These are phyloP conservation scores for Ophiostoma ips DNA, from an alignment of 2,329 filamentous ascomycete genomes.

Conservation along the genomic window DNA sequence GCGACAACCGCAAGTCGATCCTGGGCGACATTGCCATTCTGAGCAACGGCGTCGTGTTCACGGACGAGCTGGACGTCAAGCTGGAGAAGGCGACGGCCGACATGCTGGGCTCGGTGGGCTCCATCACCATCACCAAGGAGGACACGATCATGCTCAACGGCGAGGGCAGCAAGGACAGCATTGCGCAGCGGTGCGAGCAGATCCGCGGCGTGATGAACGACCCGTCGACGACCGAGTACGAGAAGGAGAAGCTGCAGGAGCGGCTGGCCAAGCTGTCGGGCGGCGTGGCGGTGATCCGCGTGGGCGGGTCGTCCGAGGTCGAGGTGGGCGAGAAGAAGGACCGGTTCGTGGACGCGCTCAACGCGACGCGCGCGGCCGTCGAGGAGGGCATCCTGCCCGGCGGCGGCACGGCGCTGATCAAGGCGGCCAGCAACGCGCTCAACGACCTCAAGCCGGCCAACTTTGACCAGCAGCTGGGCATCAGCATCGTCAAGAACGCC, in stretches of 20 bases:
- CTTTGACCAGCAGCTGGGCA: constrained; percentile 98
- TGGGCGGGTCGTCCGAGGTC: constrained; percentile 92
- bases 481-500: constrained; percentile 93
- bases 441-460: constrained; percentile 73
- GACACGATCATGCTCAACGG: constrained; percentile 98
- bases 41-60: constrained; percentile 95
- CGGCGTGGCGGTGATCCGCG: constrained; percentile 98
- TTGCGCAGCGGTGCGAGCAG: constrained; percentile 94
- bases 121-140: constrained; percentile 99
- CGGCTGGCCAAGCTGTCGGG: constrained; percentile 98
- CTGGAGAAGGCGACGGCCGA: constrained; percentile 95
- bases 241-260: constrained; percentile 99
- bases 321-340: constrained; percentile 99
- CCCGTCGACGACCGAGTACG: constrained; percentile 91
- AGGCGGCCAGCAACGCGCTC: constrained; percentile 85
- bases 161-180: constrained; percentile 85
- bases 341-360: constrained; percentile 94
- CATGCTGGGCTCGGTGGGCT: constrained; percentile 91
- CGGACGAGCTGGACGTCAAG: constrained; percentile 96
- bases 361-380: constrained; percentile 93
- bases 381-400: constrained; percentile 98
- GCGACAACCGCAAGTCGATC: constrained; percentile 99
- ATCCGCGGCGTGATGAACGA: constrained; percentile 95
- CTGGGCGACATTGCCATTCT: constrained; percentile 91
- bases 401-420: constrained; percentile 94